Evolutionary conservation across 345 rosid species (phyloP), one percentile per base, ranked within the genome.

Genomic region (Salix caprea): DNA sequence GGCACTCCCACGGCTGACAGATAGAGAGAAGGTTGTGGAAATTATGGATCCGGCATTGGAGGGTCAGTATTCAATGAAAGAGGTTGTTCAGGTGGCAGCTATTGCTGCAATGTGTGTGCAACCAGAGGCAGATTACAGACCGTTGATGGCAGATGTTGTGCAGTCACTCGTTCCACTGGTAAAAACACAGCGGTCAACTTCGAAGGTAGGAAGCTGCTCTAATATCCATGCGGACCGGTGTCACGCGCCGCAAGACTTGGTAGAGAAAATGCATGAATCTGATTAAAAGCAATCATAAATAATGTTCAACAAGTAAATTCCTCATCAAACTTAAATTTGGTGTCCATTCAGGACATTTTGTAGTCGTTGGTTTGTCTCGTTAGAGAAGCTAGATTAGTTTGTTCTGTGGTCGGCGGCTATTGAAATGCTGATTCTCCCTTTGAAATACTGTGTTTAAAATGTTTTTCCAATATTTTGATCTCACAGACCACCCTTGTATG

Each of bases 61-160:
- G 79, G 90, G 94, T 71, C 98, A 90, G 61, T 95, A 90, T 90
- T 85, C 91, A 1, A 82, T 90, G 84, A 93, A 91, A 85, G 96
- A 96, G 44, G 94, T 88, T 4, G 80, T 91, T 84, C 98, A 91
- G 69, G 99, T 96, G 73, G 98, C 97, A 11, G 98, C 99, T 10
- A 91, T 96, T 67, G 97, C 99, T 48, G 94, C 96, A 69, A 91
- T 96, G 98, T 96, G 98, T 62, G 99, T 91, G 76, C 94, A 93
- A 79, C 93, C 89, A 16, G 94, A 91, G 81, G 89, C 96, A 9
- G 98, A 93, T 78, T 95, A 95, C 87, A 85, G 98, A 81, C 99
- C 93, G 26, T 74, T 95, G 65, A 93, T 95, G 98, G 98, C 99
- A 8, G 98, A 93, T 71, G 96, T 93, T 10, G 97, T 93, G 80